phyloP scores from a whole-genome alignment of 2,329 filamentous ascomycete species.

The Dactylellina haptotyla region DNA sequence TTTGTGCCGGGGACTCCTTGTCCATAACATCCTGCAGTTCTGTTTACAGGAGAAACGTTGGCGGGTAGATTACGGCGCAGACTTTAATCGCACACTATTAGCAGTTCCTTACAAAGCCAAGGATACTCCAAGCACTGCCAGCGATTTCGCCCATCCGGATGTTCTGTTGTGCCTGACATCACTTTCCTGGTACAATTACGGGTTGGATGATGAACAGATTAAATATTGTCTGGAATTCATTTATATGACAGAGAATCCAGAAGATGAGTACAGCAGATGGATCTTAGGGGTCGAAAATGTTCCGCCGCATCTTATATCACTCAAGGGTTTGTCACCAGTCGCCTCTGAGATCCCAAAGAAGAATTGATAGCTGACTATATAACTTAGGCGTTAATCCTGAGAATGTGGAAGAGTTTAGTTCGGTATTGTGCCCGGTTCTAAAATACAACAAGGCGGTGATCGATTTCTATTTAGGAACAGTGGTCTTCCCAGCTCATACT shows the following conservation, averaged over 20 bases:
- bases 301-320: conserved; percentile 61
- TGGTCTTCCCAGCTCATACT: conserved; percentile 72
- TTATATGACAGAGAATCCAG: conserved; percentile 66
- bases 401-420: conserved; percentile 65
- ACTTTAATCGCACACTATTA: conserved; percentile 63
- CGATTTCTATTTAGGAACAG: conserved; percentile 71
- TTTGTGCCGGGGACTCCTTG: conserved; percentile 69
- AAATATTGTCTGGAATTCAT: conserved; percentile 65
- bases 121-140: conserved; percentile 67
- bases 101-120: conserved; percentile 72
- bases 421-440: conserved; percentile 67
- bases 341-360: background rate
- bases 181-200: conserved; percentile 69
- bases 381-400: conserved; percentile 68
- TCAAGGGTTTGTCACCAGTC: conserved; percentile 57
- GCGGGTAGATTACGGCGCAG: conserved; percentile 73
- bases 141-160: conserved; percentile 73
- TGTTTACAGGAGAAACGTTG: conserved; percentile 70
- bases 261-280: conserved; percentile 67
- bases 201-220: conserved; percentile 67
- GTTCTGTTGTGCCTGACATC: conserved; percentile 69
- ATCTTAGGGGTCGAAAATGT: conserved; percentile 61
- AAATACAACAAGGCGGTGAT: conserved; percentile 67
- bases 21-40: conserved; percentile 68
- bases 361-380: background rate